Conservation (phyloP, 768 basidiomycete species). For the Cubamyces lactineus region DNA sequence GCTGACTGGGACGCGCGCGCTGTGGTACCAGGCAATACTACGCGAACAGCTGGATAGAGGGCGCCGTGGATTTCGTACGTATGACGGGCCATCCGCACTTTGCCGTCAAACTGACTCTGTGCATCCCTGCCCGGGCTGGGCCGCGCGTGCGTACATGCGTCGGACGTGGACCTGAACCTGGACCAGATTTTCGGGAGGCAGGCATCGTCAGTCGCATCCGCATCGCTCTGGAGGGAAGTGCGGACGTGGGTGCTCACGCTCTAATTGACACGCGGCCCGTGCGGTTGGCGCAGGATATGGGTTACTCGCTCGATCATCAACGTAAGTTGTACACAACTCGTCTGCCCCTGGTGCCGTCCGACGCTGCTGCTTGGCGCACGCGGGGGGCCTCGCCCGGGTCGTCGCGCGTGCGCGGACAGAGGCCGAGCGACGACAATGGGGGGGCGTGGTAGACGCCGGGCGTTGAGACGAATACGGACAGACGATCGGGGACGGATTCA, state of each 20-base stretch:
- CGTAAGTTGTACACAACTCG: conserved; percentile 17
- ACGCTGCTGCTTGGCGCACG: not conserved
- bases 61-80: conserved; percentile 32
- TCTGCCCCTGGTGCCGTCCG: not conserved
- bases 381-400: not conserved
- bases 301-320: conserved; percentile 31
- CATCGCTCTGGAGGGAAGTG: not conserved
- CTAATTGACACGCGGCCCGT: not conserved
- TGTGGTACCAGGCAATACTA: conserved; percentile 25
- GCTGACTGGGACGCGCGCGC: not conserved
- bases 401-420: not conserved
- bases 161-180: not conserved
- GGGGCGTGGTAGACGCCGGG: not conserved
- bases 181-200: conserved; percentile 30
- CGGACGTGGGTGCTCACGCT: too few species aligned
- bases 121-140: not conserved
- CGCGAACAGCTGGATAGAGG: conserved; percentile 32
- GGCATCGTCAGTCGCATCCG: conserved; percentile 24
- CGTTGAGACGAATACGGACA: not conserved
- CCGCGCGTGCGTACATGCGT: not conserved
- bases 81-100: not conserved
- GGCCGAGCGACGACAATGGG: too few species aligned
- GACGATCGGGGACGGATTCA: conserved; percentile 28
- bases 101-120: not conserved
- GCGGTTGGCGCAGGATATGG: conserved; percentile 24